phyloP scores from a whole-genome alignment of 2,329 filamentous ascomycete genomes.

The Apiospora pterosperma region DNA sequence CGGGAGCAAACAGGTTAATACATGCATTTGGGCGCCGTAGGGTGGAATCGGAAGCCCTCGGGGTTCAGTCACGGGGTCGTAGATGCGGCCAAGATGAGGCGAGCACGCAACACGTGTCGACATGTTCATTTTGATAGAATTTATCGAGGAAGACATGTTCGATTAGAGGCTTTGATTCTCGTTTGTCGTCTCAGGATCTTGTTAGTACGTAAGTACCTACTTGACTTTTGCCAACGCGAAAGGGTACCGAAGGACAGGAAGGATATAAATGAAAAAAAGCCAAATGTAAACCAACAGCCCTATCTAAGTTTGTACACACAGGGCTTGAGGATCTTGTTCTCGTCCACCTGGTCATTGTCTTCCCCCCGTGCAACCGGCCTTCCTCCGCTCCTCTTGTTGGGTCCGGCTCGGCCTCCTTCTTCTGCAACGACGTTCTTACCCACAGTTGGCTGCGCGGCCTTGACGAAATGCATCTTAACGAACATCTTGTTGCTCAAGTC shows the following conservation, averaged over 20 bases:
- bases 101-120: background rate
- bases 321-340: slow-evolving; percentile 73
- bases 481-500: slow-evolving; percentile 97
- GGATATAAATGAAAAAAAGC: background rate
- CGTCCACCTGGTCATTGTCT: slow-evolving; percentile 59
- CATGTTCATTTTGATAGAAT: background rate
- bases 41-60: background rate
- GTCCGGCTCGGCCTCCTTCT: slow-evolving; percentile 53
- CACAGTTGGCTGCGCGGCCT: slow-evolving; percentile 69
- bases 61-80: background rate
- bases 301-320: slow-evolving; percentile 93
- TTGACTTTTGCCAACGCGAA: background rate
- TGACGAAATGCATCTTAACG: slow-evolving; percentile 93
- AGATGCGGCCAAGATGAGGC: background rate
- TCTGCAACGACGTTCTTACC: slow-evolving; percentile 66
- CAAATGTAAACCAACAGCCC: slow-evolving; percentile 7
- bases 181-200: background rate
- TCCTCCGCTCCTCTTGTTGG: slow-evolving; percentile 36
- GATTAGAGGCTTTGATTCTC: background rate
- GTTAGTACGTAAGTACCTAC: background rate
- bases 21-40: background rate
- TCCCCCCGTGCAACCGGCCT: slow-evolving; percentile 59
- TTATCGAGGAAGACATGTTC: background rate
- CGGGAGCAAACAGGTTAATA: background rate
- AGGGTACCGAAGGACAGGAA: background rate